A percentile compares a stretch with the other conserved stretches of the same genome.
Conservation (phyloP, 805 yeast genomes). For the Candida qinlingensis region DNA sequence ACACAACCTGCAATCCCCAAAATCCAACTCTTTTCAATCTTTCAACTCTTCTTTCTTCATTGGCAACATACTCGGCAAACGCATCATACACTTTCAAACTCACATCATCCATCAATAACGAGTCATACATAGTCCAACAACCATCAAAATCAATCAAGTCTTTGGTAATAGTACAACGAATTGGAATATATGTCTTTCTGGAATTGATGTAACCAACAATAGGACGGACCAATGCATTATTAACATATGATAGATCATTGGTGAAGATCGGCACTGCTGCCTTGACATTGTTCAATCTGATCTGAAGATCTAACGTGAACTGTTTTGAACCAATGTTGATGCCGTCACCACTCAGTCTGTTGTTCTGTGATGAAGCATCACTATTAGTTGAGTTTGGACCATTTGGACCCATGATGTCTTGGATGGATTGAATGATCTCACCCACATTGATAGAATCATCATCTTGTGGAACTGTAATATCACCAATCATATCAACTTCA, state of each 20-base stretch:
- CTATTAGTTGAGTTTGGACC: conserved; percentile 15
- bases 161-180: conserved; percentile 77
- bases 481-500: conserved; percentile 89
- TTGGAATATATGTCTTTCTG: conserved; percentile 82
- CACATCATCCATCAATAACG: conserved; percentile 84
- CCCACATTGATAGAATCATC: conserved; percentile 43
- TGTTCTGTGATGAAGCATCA: background rate
- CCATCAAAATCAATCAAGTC: conserved; percentile 83
- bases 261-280: conserved; percentile 87
- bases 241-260: conserved; percentile 83
- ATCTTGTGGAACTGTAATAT: conserved; percentile 67
- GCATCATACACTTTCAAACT: conserved; percentile 87
- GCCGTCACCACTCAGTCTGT: conserved; percentile 2
- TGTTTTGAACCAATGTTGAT: conserved; percentile 30
- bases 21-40: conserved; percentile 82
- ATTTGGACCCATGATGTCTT: conserved; percentile 31
- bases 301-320: conserved; percentile 73
- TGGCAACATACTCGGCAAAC: conserved; percentile 81
- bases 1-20: conserved; percentile 83
- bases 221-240: conserved; percentile 88
- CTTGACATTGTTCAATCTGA: conserved; percentile 77
- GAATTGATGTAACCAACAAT: conserved; percentile 94
- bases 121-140: conserved; percentile 93
- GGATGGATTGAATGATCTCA: conserved; percentile 47
- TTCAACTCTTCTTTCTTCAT: conserved; percentile 70